Evolutionary conservation across 2,329 filamentous ascomycete species (phyloP).

Genomic region (Annulohypoxylon truncatum): DNA sequence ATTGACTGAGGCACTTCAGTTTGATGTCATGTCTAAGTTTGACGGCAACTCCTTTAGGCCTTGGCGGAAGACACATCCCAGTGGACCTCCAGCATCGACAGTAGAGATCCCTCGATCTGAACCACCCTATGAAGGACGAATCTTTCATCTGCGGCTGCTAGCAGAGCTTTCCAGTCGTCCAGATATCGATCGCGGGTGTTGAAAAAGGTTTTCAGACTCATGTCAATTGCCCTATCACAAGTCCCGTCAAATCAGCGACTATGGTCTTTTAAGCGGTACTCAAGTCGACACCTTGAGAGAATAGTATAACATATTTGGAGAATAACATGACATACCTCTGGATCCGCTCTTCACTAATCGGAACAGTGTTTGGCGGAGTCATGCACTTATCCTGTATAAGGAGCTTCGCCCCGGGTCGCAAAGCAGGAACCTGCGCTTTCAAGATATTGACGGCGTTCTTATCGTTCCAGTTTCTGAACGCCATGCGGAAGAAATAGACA

Average conservation of each 20-base stretch:
- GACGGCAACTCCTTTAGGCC: too few species aligned
- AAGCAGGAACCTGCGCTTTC: not conserved
- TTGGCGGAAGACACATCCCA: not conserved
- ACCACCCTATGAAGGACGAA: constrained; percentile 14
- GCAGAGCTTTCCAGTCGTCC: constrained; percentile 39
- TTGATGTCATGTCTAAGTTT: too few species aligned
- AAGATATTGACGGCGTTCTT: not conserved
- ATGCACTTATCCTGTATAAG: not conserved
- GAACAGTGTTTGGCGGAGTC: too few species aligned
- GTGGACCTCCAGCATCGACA: not conserved
- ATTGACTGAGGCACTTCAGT: too few species aligned
- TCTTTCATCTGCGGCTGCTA: constrained; percentile 21
- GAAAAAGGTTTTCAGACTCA: constrained; percentile 29
- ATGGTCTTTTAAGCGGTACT: too few species aligned
- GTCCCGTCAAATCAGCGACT: too few species aligned
- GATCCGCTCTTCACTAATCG: too few species aligned
- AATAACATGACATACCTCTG: too few species aligned
- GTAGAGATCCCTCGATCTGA: not conserved
- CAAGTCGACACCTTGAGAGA: too few species aligned
- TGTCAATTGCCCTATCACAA: not conserved
- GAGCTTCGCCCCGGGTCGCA: not conserved
- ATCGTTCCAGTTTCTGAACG: not conserved
- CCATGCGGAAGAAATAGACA: not conserved
- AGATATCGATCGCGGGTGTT: constrained; percentile 38
- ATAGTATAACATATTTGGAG: too few species aligned